Conservation (phyloP, 768 basidiomycete species). For the Hortiboletus campestris region DNA sequence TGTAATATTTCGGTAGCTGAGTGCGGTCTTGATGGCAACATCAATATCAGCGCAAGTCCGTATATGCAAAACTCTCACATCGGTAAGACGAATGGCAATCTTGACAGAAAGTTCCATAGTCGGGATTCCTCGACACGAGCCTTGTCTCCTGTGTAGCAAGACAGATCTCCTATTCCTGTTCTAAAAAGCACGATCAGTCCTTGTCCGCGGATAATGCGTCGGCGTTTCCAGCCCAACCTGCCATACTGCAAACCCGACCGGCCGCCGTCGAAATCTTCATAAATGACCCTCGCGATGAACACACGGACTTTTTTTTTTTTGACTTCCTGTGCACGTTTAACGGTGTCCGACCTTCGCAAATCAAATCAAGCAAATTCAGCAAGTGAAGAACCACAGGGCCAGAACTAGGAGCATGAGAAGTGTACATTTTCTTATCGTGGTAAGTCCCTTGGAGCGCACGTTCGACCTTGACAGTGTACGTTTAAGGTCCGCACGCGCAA, state of each 20-base stretch:
- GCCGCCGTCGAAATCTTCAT: constrained; percentile 4
- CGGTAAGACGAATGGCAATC: constrained; percentile 71
- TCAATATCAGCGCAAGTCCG: constrained; percentile 4
- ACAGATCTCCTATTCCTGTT: constrained; percentile 80
- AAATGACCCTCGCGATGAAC: constrained; percentile 11
- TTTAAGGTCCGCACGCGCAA: constrained; percentile 71
- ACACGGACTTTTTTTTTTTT: constrained; percentile 46
- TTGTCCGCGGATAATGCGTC: constrained; percentile 5
- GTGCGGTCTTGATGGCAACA: constrained; percentile 58
- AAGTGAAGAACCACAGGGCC: constrained; percentile 91
- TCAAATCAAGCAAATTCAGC: constrained; percentile 71
- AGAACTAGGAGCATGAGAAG: constrained; percentile 79
- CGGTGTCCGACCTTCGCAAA: constrained; percentile 50
- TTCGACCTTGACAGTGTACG: constrained; percentile 65
- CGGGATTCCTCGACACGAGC: constrained; percentile 59
- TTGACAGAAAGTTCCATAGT: constrained; percentile 65
- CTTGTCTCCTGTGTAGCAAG: constrained; percentile 53
- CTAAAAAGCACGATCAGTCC: constrained; percentile 40
- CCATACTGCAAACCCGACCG: constrained; percentile 67
- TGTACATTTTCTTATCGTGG: constrained; percentile 76
- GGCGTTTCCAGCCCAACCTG: constrained; percentile 22
- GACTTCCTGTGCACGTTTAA: constrained; percentile 85
- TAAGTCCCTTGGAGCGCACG: constrained; percentile 80
- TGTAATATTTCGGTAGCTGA: constrained; percentile 79
- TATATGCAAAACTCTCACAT: constrained; percentile 51